These are phyloP conservation scores for Fusarium ambrosium DNA, from an alignment of 2,329 filamentous ascomycete genomes.

Conservation along the genomic window DNA sequence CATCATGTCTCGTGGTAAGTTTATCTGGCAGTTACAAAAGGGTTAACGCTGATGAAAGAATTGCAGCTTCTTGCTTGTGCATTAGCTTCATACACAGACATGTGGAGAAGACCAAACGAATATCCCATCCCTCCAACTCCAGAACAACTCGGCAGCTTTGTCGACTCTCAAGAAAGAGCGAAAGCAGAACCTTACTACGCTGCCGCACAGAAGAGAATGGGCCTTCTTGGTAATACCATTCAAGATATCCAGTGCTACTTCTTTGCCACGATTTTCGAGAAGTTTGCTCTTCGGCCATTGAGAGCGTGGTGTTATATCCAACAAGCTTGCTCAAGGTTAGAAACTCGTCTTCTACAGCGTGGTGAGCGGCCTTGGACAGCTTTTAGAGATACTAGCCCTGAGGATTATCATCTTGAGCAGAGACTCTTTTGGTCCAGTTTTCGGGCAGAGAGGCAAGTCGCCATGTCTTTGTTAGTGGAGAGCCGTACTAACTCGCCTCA, in stretches of 20 bases:
- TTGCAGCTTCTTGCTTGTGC: constrained; percentile 18
- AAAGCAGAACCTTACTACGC: constrained; percentile 2
- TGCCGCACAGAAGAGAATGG: neutral
- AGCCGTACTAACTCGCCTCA: neutral
- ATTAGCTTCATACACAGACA: constrained; percentile 18
- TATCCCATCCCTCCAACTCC: neutral
- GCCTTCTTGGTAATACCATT: neutral
- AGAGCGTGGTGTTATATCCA: neutral
- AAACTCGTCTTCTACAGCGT: neutral
- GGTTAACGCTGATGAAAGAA: neutral
- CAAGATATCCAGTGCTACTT: neutral
- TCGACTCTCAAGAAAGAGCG: neutral
- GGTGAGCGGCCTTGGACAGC: neutral
- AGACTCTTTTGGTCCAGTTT: neutral
- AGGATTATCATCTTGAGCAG: neutral
- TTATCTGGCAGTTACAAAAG: too few relatives aligned
- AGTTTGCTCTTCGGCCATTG: neutral
- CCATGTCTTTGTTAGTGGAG: neutral
- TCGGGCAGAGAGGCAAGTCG: neutral
- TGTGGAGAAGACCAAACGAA: neutral
- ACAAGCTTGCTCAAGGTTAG: neutral
- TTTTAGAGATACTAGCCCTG: neutral
- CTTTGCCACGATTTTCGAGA: neutral
- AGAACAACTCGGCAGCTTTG: neutral
- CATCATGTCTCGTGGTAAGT: constrained; percentile 30